Conservation (phyloP, 2,329 filamentous ascomycete species). For the Verticillium isaacii region DNA sequence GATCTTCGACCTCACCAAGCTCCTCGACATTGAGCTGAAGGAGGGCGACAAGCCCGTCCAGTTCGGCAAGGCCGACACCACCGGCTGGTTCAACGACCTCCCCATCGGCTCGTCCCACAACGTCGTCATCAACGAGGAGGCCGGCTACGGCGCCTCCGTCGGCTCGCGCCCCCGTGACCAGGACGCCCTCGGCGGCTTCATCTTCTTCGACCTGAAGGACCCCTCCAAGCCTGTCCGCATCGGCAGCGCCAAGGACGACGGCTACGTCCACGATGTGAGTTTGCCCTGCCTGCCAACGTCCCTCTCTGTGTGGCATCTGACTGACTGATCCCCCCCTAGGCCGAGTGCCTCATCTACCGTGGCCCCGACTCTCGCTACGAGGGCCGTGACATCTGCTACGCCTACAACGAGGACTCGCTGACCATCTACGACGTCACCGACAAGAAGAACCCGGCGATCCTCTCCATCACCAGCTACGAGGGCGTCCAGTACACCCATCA, state of each 20-base stretch:
- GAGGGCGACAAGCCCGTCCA: slow-evolving; percentile 23
- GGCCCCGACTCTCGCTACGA: slow-evolving; percentile 39
- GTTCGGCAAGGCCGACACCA: slow-evolving; percentile 25
- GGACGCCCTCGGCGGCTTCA: slow-evolving; percentile 41
- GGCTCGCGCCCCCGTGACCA: slow-evolving; percentile 27
- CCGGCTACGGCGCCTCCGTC: slow-evolving; percentile 35
- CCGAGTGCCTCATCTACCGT: slow-evolving; percentile 48
- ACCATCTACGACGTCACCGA: slow-evolving; percentile 47
- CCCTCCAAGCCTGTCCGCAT: slow-evolving; percentile 44
- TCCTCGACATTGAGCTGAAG: slow-evolving; percentile 37
- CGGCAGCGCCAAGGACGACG: slow-evolving; percentile 38
- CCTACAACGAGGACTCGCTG: slow-evolving; percentile 45
- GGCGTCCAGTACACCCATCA: slow-evolving; percentile 49
- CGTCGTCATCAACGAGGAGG: slow-evolving; percentile 41
- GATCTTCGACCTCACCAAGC: slow-evolving; percentile 56
- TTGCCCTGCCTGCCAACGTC: slow-evolving; percentile 5
- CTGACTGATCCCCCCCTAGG: slow-evolving; percentile 6
- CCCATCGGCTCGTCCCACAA: slow-evolving; percentile 31
- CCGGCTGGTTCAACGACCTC: slow-evolving; percentile 19
- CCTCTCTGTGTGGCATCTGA: neutral
- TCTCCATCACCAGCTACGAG: slow-evolving; percentile 47
- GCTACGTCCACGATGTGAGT: slow-evolving; percentile 41
- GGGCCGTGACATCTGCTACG: slow-evolving; percentile 46
- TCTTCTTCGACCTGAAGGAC: slow-evolving; percentile 49
- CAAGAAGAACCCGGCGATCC: slow-evolving; percentile 35